These are phyloP conservation scores for Helianthus annuus DNA, from an alignment of 129 eudicot genomes.

Conservation along the genomic window HanXRQr2.0-SUNRISE NC_035437.2:84157178-84157677, in stretches of 20 bases:
- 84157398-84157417: not conserved
- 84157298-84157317: not conserved
- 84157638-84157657: slow-evolving; percentile 78
- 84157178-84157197: not conserved
- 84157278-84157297: not conserved
- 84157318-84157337: not conserved
- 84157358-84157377: slow-evolving; percentile 82
- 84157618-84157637: too few relatives aligned
- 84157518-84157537: slow-evolving; percentile 96
- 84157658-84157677: slow-evolving; percentile 74
- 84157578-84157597: not conserved
- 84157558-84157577: not conserved
- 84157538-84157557: slow-evolving; percentile 17
- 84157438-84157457: not conserved
- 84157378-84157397: slow-evolving; percentile 34
- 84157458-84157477: slow-evolving; percentile 59
- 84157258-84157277: not conserved
- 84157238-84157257: not conserved
- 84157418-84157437: not conserved
- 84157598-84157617: not conserved
- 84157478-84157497: slow-evolving; percentile 44
- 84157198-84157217: not conserved
- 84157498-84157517: slow-evolving; percentile 88
- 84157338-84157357: slow-evolving; percentile 28
- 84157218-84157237: not conserved